phyloP scores from a whole-genome alignment of 1,284 basidiomycete genomes.

The Exobasidium rhododendri region DNA sequence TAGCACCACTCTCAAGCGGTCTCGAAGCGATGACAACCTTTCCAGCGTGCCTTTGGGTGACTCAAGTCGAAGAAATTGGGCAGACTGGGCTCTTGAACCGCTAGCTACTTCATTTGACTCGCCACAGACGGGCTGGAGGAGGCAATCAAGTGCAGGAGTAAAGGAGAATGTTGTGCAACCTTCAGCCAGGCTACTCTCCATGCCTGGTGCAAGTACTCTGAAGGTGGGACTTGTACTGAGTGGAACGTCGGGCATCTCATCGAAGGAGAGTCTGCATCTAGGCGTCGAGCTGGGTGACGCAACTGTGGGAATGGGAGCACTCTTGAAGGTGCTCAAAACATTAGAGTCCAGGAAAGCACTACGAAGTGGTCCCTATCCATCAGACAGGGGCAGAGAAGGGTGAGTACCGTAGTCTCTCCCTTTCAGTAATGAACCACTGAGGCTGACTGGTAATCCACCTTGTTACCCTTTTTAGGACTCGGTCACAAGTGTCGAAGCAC shows the following conservation, averaged over 20 bases:
- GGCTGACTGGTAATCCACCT: too few species aligned
- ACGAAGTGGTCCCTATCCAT: conserved; percentile 20
- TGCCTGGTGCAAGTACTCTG: conserved; percentile 27
- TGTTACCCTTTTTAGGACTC: conserved; percentile 14
- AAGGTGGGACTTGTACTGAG: conserved; percentile 31
- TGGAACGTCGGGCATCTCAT: conserved; percentile 19
- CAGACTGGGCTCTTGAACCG: conserved; percentile 44
- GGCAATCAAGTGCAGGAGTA: background rate
- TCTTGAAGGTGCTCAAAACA: conserved; percentile 23
- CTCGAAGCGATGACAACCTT: background rate
- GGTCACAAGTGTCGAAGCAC: conserved; percentile 26
- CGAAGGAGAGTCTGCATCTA: conserved; percentile 26
- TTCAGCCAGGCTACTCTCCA: conserved; percentile 24
- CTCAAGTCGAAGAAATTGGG: conserved; percentile 32
- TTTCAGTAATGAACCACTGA: too few species aligned
- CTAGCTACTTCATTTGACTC: conserved; percentile 30
- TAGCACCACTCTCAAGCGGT: background rate
- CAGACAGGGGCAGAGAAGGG: conserved; percentile 10
- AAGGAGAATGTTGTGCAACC: conserved; percentile 15
- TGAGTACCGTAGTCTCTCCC: conserved; percentile 2
- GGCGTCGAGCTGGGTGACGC: conserved; percentile 26
- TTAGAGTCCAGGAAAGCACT: conserved; percentile 29
- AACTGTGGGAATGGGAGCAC: conserved; percentile 30
- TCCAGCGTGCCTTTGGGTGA: background rate
- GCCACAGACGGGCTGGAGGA: conserved; percentile 37